Percentiles rank a stretch among this genome's conserved stretches.
Evolutionary conservation across 306 rosid genomes (phyloP).

Genomic region (Cercis canadensis): DNA sequence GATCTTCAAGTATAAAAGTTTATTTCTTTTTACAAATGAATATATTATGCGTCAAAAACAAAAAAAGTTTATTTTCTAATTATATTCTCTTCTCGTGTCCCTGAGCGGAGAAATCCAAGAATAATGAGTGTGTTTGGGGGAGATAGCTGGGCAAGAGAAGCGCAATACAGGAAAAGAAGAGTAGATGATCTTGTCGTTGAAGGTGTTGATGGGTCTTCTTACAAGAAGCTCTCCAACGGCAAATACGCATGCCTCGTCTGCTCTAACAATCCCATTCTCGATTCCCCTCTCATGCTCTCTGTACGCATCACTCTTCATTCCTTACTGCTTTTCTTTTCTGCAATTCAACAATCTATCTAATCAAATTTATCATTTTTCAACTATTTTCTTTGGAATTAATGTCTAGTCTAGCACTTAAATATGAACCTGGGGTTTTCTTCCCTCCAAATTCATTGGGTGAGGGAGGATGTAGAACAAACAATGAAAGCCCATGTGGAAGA

Average conservation of each 20-base stretch:
- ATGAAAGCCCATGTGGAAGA: too few relatives aligned
- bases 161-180: slow-evolving; percentile 46
- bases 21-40: too few relatives aligned
- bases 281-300: slow-evolving; percentile 48
- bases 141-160: slow-evolving; percentile 52
- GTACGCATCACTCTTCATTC: slow-evolving; percentile 11
- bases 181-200: slow-evolving; percentile 37
- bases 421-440: background rate
- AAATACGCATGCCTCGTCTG: slow-evolving; percentile 44
- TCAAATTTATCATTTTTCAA: background rate
- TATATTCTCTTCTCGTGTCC: too few relatives aligned
- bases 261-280: slow-evolving; percentile 38
- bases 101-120: slow-evolving; percentile 3
- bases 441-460: too few relatives aligned
- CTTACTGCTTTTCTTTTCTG: too few relatives aligned
- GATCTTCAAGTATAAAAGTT: too few relatives aligned
- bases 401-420: background rate
- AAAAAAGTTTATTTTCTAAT: too few relatives aligned
- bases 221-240: slow-evolving; percentile 43
- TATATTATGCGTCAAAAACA: too few relatives aligned
- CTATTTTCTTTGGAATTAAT: background rate
- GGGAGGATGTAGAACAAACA: too few relatives aligned
- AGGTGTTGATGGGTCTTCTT: slow-evolving; percentile 26
- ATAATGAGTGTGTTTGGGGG: slow-evolving; percentile 53
- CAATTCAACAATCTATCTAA: too few relatives aligned